Conservation (phyloP, 2,329 filamentous ascomycete genomes). For the Chaetoscypha palmicola region DNA sequence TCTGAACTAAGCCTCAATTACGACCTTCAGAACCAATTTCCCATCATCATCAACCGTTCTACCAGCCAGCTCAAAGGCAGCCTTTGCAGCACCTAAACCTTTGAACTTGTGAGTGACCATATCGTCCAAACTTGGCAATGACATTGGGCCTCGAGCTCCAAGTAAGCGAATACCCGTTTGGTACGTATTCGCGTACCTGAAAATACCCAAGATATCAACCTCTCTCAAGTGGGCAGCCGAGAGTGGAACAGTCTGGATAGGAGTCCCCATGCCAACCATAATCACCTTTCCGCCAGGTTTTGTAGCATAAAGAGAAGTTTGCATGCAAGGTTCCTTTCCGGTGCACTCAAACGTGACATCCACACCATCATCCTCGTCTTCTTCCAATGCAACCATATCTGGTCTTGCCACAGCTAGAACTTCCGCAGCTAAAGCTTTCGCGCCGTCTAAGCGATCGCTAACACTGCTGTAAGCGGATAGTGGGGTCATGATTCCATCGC, state of each 20-base stretch:
- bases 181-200: slow-evolving; percentile 72
- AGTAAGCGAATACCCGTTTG: slow-evolving; percentile 59
- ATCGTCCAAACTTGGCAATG: slow-evolving; percentile 57
- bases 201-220: slow-evolving; percentile 71
- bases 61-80: slow-evolving; percentile 64
- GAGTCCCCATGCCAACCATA: slow-evolving; percentile 74
- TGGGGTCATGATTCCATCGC: slow-evolving; percentile 32
- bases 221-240: slow-evolving; percentile 67
- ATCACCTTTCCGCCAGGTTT: slow-evolving; percentile 64
- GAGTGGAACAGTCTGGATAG: slow-evolving; percentile 66
- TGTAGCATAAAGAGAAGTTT: slow-evolving; percentile 66
- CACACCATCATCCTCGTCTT: slow-evolving; percentile 55
- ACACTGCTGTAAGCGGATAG: slow-evolving; percentile 35
- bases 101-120: slow-evolving; percentile 69
- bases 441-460: slow-evolving; percentile 42
- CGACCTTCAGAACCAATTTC: slow-evolving; percentile 65
- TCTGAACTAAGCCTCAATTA: slow-evolving; percentile 45
- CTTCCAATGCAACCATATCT: slow-evolving; percentile 30
- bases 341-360: slow-evolving; percentile 72
- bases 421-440: slow-evolving; percentile 43
- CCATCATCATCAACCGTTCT: slow-evolving; percentile 61
- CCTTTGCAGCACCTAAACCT: slow-evolving; percentile 53
- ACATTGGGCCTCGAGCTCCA: slow-evolving; percentile 37
- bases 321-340: slow-evolving; percentile 67
- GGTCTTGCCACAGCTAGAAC: slow-evolving; percentile 36